Percentiles rank a stretch among this genome's conserved stretches.
These are phyloP conservation scores for Eucalyptus urophylla DNA, from an alignment of 345 rosid genomes.

Conservation along the genomic window DNA sequence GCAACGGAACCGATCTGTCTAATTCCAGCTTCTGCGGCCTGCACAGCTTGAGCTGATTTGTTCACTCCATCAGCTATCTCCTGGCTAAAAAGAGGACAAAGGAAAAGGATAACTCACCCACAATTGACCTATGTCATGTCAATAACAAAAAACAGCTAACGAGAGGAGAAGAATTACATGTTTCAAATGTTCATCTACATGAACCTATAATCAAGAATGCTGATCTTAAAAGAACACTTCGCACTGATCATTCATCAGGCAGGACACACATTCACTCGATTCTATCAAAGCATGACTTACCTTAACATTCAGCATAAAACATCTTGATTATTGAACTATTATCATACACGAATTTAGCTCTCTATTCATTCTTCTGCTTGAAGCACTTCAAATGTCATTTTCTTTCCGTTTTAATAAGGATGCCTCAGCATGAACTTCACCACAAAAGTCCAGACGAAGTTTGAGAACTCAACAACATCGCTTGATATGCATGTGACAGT, in stretches of 20 bases:
- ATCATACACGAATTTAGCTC: not conserved
- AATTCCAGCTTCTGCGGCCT: slow-evolving; percentile 87
- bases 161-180: not conserved
- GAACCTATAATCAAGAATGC: not conserved
- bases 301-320: not conserved
- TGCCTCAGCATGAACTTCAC: not conserved
- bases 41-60: slow-evolving; percentile 86
- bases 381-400: not conserved
- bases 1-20: slow-evolving; percentile 72
- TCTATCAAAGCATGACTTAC: not conserved
- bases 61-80: slow-evolving; percentile 81
- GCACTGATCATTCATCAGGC: not conserved
- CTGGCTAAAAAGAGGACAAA: slow-evolving; percentile 40
- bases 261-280: not conserved
- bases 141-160: not conserved
- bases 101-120: not conserved
- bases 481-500: not conserved
- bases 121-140: not conserved
- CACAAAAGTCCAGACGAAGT: not conserved
- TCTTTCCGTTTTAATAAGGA: not conserved
- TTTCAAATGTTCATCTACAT: not conserved
- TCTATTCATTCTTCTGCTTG: not conserved
- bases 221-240: not conserved
- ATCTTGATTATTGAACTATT: not conserved
- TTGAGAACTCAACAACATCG: not conserved